These are phyloP conservation scores for Metschnikowia amazonensis DNA, from an alignment of 805 yeast species.

Conservation along the genomic window DNA sequence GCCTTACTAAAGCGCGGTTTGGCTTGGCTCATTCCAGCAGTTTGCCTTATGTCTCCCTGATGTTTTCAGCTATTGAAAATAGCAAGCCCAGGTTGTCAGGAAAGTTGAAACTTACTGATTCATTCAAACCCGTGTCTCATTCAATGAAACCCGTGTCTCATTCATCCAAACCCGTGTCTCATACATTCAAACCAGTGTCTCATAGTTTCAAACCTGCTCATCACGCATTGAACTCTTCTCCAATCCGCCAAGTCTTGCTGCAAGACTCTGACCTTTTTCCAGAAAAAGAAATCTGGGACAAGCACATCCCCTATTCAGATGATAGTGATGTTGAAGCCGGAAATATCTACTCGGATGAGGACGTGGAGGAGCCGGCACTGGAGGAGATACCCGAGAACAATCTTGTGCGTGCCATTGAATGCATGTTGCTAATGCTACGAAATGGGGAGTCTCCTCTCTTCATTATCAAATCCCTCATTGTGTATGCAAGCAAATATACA, in stretches of 20 bases:
- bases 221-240: background rate
- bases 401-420: background rate
- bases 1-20: background rate
- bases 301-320: slow-evolving; percentile 28
- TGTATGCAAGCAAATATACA: slow-evolving; percentile 18
- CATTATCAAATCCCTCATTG: slow-evolving; percentile 24
- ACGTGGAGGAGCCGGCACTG: background rate
- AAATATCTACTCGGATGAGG: slow-evolving; percentile 7
- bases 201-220: background rate
- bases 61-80: background rate
- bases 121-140: too few species aligned
- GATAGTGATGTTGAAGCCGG: slow-evolving; percentile 25
- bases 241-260: background rate
- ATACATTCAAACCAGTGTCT: too few species aligned
- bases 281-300: slow-evolving; percentile 13
- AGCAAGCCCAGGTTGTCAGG: background rate
- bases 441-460: slow-evolving; percentile 28
- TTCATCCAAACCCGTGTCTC: too few species aligned
- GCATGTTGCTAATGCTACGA: slow-evolving; percentile 17
- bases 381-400: background rate
- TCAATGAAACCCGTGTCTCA: too few species aligned
- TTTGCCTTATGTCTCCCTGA: background rate
- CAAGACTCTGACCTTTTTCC: background rate
- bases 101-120: background rate
- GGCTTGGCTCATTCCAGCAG: background rate